Evolutionary conservation across 1,284 basidiomycete genomes (phyloP), one percentile per base, ranked within the genome.

Genomic region (Apiotrichum akiyoshidainum): DNA sequence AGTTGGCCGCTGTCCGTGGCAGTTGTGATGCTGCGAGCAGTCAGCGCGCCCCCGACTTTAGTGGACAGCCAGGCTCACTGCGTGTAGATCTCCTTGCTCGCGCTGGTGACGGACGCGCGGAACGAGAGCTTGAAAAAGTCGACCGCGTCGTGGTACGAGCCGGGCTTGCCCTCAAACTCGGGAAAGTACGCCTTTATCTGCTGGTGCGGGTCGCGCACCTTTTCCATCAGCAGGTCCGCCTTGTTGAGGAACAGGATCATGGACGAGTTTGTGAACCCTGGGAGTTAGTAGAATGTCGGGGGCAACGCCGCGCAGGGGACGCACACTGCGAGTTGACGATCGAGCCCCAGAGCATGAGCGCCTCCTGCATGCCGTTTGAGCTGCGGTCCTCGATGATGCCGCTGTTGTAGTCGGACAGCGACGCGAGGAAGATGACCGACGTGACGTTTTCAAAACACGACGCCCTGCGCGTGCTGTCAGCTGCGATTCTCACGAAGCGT

Each of bases 351-450:
- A 96, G 90, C 51, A 91, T 90, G 83, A 96, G 87, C 0, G 92
- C 90, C 69, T 95, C 93, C 79, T 92, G 88, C 92, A 96, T 95
- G 90, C 90, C 92, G 91, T 95, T 87, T 89, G 91, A 77, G 91
- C 93, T 88, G 88, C 77, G 87, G 75, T 97, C 94, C 77, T 98
- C 94, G 54, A 95, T 87, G 48, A 98, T 80, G 77, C 91, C 92
- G 69, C 93, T 89, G 73, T 97, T 93, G 78, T 98, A 99, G 80
- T 97, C 94, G 76, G 88, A 90, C 73, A 98, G 80, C 66, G 86
- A 87, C 65, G 95, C 93, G 55, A 98, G 79, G 82, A 98, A 98
- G 51, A 98, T 87, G 71, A 98, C 83, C 5, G 92, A 92, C 0
- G 92, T 97, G 55, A 97, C 93, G 71, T 94, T 94, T 19, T 96